Evolutionary conservation across 805 yeast species (phyloP), one percentile per base, ranked within the genome.

Genomic region (Torulaspora franciscae): DNA sequence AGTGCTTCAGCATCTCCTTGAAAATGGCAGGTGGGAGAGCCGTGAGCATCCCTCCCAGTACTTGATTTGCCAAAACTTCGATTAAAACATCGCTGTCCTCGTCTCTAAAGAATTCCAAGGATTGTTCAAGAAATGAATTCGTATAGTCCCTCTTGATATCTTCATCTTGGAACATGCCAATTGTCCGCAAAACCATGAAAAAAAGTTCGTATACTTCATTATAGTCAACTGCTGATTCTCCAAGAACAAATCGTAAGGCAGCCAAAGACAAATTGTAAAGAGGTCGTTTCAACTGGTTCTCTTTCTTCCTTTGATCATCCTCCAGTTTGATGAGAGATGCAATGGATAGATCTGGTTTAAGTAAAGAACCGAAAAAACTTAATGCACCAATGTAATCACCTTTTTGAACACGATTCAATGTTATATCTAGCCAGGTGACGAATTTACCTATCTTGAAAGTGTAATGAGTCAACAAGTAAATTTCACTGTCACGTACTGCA

Each of bases 21-120:
- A 87, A 70, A 1, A 88, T 69, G 0, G 63, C 49, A 0, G 96
- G 90, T 0, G 95, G 79, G 3, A 89, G 59, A 0, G 63, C 48
- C 2, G 58, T 57, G 7, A 85, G 69, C 8, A 69, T 55, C 0
- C 75, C 75, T 1, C 68, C 63, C 15, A 77, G 51, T 13, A 85
- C 74, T 40, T 74, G 76, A 0, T 71, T 66, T 43, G 79, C 80
- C 26, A 88, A 59, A 0, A 68, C 64, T 2, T 72, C 72, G 53
- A 81, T 82, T 49, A 77, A 85, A 1, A 69, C 36, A 0, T 56
- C 60, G 2, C 55, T 59, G 14, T 69, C 60, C 1, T 57, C 15
- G 8, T 40, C 37, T 4, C 29, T 11, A 10, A 56, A 51, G 23
- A 46, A 50, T 14, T 56, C 58, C 46, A 50, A 33, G 7, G 49